Evolutionary conservation across 176 grass and related monocot genomes (phyloP), one percentile per base, ranked within the genome.

Genomic region (Bonia amplexicaulis): DNA sequence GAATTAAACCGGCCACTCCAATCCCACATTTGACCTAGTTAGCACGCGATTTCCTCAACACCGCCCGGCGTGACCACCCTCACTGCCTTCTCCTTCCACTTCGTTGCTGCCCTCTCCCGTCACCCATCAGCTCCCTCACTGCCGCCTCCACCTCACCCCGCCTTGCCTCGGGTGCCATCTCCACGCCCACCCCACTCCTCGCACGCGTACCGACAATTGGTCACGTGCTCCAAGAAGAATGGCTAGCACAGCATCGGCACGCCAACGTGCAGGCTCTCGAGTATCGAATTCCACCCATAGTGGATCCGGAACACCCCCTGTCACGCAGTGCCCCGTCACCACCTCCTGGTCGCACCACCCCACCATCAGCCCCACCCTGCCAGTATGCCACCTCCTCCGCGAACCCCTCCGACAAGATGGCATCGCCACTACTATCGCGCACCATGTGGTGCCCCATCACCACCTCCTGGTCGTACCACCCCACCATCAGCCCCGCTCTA

Each of bases 231-330:
- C 4, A 86, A 85, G 53, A 93, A 95, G 79, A 92, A 95, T 0
- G 93, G 88, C 93, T 86, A 95, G 79, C 88, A 91, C 23, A 95
- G 65, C 83, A 95, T 74, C 3, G 90, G 90, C 55, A 95, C 84
- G 12, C 88, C 93, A 27, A 55, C 59, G 71, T 67, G 77, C 17
- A 95, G 54, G 76, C 77, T 85, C 85, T 96, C 93, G n/a, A 91
- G 54, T 35, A 85, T 81, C 25, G 94, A 91, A 84, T 96, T 89
- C 91, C 94, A 93, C 11, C 94, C 78, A 59, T 89, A 92, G 85
- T 97, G 94, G 71, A 90, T 95, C 83, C 92, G 81, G 80, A 95
- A 95, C 35, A 33, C 74, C 90, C 12, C 90, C 80, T 2, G 90
- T 64, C 0, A 88, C 63, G 0, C 65, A 75, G 77, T 95, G 88